A percentile compares a stretch with the other conserved stretches of the same genome.
Evolutionary conservation across 768 basidiomycete genomes (phyloP).

Genomic region (Phanerochaete carnosa): DNA sequence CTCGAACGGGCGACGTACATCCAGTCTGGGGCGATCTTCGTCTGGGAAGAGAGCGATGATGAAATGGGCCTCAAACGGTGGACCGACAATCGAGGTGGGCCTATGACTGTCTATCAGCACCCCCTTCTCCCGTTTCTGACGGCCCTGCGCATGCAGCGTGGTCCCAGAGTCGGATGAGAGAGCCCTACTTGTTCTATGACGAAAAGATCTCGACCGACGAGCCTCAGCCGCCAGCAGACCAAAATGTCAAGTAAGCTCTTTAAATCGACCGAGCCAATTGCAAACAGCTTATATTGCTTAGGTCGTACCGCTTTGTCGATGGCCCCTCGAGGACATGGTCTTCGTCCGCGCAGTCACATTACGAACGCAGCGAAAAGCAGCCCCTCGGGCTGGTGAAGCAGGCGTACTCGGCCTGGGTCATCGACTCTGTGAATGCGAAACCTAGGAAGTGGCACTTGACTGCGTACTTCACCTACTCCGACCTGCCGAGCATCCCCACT

Average conservation of each 20-base stretch:
- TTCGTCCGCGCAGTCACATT: slow-evolving; percentile 54
- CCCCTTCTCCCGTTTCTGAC: not conserved
- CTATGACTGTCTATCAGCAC: not conserved
- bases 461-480: slow-evolving; percentile 39
- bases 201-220: slow-evolving; percentile 50
- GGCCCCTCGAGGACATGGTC: slow-evolving; percentile 47
- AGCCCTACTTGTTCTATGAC: slow-evolving; percentile 73
- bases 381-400: slow-evolving; percentile 64
- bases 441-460: slow-evolving; percentile 69
- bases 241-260: slow-evolving; percentile 34
- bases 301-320: slow-evolving; percentile 53
- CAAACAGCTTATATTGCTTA: slow-evolving; percentile 7
- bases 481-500: slow-evolving; percentile 35
- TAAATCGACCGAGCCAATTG: slow-evolving; percentile 10
- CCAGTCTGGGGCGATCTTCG: slow-evolving; percentile 59
- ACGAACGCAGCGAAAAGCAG: slow-evolving; percentile 49
- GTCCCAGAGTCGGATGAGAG: slow-evolving; percentile 16
- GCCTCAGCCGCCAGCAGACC: slow-evolving; percentile 33
- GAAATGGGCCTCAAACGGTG: slow-evolving; percentile 63
- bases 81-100: slow-evolving; percentile 43
- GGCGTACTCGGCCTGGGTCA: slow-evolving; percentile 67
- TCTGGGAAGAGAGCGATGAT: slow-evolving; percentile 69
- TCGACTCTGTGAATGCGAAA: slow-evolving; percentile 37
- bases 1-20: slow-evolving; percentile 53
- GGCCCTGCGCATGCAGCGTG: slow-evolving; percentile 2